Conservation (phyloP, 345 rosid species). For the Isatis tinctoria region DNA sequence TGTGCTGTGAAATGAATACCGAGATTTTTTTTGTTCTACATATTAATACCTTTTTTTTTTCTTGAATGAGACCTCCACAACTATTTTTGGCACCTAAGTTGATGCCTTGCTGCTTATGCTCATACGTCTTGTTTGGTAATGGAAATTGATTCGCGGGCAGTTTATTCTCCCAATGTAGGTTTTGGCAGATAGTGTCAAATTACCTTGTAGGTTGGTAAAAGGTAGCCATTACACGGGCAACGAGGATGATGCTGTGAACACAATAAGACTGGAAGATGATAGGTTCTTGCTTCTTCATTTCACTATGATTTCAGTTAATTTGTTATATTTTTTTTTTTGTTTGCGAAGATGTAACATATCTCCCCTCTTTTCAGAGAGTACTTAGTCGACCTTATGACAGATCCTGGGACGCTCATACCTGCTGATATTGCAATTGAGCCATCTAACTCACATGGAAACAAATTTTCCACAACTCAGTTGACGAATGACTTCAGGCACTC, state of each 20-base stretch:
- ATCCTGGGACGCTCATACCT: conserved; percentile 98
- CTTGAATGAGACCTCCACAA: neutral
- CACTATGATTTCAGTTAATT: conserved; percentile 14
- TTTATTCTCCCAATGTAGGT: conserved; percentile 55
- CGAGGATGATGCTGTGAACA: conserved; percentile 97
- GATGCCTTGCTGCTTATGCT: conserved; percentile 6
- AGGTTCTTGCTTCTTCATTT: conserved; percentile 53
- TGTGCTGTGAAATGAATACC: neutral
- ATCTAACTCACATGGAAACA: conserved; percentile 44
- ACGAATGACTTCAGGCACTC: conserved; percentile 44
- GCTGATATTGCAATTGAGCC: conserved; percentile 69
- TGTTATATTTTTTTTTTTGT: neutral
- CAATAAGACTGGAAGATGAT: conserved; percentile 79
- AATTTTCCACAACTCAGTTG: conserved; percentile 40
- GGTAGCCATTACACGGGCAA: conserved; percentile 98
- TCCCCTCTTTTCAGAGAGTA: conserved; percentile 68
- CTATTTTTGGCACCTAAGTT: neutral
- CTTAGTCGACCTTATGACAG: conserved; percentile 99
- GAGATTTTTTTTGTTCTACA: neutral
- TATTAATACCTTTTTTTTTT: neutral
- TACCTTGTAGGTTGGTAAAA: conserved; percentile 94
- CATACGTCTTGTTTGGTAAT: neutral
- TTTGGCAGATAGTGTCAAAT: conserved; percentile 70
- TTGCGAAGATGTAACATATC: conserved; percentile 22
- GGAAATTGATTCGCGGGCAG: conserved; percentile 5